These are phyloP conservation scores for Colletotrichum sp. DNA, from an alignment of 2,329 filamentous ascomycete genomes.

Conservation along the genomic window DNA sequence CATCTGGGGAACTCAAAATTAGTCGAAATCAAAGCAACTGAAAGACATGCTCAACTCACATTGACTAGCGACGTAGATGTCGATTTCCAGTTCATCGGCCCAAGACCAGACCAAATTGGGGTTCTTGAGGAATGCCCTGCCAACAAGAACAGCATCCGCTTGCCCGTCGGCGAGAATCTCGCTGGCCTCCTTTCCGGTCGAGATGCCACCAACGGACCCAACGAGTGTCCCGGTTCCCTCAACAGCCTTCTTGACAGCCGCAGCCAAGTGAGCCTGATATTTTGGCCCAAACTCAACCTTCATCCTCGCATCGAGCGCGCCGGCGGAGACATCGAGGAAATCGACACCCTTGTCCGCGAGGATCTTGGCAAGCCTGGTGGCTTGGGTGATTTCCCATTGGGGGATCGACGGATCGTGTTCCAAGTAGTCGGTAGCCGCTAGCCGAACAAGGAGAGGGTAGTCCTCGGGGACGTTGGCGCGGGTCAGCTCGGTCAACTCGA, in stretches of 20 bases:
- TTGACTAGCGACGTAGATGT: constrained; percentile 47
- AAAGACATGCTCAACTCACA: constrained; percentile 24
- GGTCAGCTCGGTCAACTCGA: constrained; percentile 58
- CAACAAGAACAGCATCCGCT: constrained; percentile 52
- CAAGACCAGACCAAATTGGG: constrained; percentile 58
- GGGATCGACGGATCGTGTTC: constrained; percentile 61
- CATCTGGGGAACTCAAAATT: not conserved
- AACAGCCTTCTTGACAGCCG: constrained; percentile 69
- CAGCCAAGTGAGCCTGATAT: constrained; percentile 74
- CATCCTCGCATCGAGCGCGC: constrained; percentile 65
- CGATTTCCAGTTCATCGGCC: constrained; percentile 55
- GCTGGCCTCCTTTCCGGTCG: constrained; percentile 46
- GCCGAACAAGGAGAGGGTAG: constrained; percentile 74
- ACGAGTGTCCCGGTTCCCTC: constrained; percentile 54
- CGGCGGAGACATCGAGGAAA: constrained; percentile 73
- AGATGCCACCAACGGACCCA: constrained; percentile 51
- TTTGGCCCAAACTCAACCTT: constrained; percentile 63
- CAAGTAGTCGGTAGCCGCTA: constrained; percentile 76
- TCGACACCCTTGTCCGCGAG: constrained; percentile 72
- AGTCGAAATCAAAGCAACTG: not conserved
- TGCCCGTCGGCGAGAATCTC: constrained; percentile 46
- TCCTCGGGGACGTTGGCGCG: constrained; percentile 64
- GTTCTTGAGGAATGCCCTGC: constrained; percentile 59
- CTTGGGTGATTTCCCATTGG: constrained; percentile 70
- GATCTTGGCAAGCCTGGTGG: constrained; percentile 63